phyloP scores from a whole-genome alignment of 2,329 filamentous ascomycete species.

The Zasmidium cellare region DNA sequence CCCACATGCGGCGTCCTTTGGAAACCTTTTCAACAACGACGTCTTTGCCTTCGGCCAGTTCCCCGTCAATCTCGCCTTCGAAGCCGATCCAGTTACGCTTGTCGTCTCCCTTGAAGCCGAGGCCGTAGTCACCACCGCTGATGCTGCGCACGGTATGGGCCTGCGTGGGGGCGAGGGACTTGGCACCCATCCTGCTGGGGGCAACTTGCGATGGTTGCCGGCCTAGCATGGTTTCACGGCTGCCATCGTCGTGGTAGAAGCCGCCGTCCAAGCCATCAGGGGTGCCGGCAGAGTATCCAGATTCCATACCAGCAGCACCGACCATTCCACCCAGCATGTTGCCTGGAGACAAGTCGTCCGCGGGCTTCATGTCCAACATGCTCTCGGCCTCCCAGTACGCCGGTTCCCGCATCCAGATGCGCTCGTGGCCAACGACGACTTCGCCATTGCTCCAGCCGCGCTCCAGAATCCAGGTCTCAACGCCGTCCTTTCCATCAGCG shows the following conservation, averaged over 20 bases:
- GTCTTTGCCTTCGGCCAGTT: slow-evolving; percentile 73
- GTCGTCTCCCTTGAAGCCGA: slow-evolving; percentile 82
- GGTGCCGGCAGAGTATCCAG: slow-evolving; percentile 67
- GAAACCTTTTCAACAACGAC: slow-evolving; percentile 70
- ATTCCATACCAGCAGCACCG: slow-evolving; percentile 64
- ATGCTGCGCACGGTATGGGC: slow-evolving; percentile 55
- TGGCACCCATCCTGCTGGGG: slow-evolving; percentile 41
- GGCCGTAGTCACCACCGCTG: slow-evolving; percentile 77
- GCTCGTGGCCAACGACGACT: slow-evolving; percentile 84
- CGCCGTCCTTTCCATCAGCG: slow-evolving; percentile 84
- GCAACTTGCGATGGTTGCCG: slow-evolving; percentile 47
- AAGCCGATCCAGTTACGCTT: slow-evolving; percentile 68
- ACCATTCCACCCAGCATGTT: slow-evolving; percentile 53
- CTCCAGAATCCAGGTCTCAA: slow-evolving; percentile 91
- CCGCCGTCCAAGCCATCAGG: slow-evolving; percentile 43
- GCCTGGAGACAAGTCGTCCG: slow-evolving; percentile 41
- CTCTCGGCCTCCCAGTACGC: slow-evolving; percentile 98
- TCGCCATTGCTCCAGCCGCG: slow-evolving; percentile 98
- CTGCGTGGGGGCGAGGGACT: slow-evolving; percentile 56
- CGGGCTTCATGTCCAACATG: slow-evolving; percentile 85
- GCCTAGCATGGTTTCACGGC: slow-evolving; percentile 70
- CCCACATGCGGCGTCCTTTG: slow-evolving; percentile 71
- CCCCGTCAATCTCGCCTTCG: slow-evolving; percentile 75
- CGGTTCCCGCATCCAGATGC: slow-evolving; percentile 90
- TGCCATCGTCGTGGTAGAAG: slow-evolving; percentile 53